phyloP scores from a whole-genome alignment of 2,329 filamentous ascomycete species.

The Laburnicola sp. region DNA sequence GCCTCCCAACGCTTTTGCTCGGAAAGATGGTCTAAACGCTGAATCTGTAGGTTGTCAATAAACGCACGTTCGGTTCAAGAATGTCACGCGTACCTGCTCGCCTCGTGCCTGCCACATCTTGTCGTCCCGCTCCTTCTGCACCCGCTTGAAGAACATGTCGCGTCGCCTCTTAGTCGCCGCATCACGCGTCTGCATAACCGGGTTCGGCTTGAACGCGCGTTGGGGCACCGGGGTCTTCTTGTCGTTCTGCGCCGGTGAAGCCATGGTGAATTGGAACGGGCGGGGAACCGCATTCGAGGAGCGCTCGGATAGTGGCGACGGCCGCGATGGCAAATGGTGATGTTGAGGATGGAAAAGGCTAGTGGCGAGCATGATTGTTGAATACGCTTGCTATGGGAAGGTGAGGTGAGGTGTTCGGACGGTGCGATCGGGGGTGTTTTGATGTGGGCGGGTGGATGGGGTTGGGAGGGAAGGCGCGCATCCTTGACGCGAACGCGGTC shows the following conservation, averaged over 20 bases:
- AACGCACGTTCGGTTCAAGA: neutral
- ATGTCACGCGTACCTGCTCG: conserved; percentile 47
- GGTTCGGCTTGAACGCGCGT: conserved; percentile 62
- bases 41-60: conserved; percentile 41
- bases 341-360: conserved; percentile 32
- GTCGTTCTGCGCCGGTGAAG: conserved; percentile 17
- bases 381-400: conserved; percentile 17
- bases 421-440: neutral
- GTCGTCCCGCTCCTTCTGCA: conserved; percentile 51
- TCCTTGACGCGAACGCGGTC: conserved; percentile 8
- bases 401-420: neutral
- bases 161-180: conserved; percentile 66
- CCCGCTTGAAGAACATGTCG: conserved; percentile 68
- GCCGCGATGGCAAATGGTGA: conserved; percentile 37
- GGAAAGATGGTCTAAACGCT: conserved; percentile 52
- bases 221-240: conserved; percentile 25
- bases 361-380: conserved; percentile 27
- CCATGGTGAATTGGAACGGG: conserved; percentile 36
- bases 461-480: conserved; percentile 3
- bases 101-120: conserved; percentile 50
- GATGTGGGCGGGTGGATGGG: neutral
- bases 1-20: conserved; percentile 51
- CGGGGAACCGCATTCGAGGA: conserved; percentile 42
- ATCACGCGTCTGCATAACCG: conserved; percentile 62
- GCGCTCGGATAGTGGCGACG: conserved; percentile 52